phyloP scores from a whole-genome alignment of 2,329 filamentous ascomycete species.

The Diaporthe nobilis region DNA sequence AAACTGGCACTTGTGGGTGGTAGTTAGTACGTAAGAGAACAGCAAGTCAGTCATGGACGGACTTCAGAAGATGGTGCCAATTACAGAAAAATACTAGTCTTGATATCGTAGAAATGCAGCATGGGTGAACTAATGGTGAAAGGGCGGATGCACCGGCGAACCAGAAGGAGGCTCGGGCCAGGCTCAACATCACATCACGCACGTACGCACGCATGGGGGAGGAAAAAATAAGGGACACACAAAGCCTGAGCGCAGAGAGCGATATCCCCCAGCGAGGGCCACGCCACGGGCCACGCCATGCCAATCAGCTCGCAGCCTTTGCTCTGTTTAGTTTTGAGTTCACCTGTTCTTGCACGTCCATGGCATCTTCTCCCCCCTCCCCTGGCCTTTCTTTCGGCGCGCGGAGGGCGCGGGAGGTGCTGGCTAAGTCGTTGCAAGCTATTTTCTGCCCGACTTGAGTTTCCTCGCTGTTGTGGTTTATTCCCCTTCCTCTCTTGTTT shows the following conservation, averaged over 20 bases:
- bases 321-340: neutral
- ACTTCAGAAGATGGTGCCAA: neutral
- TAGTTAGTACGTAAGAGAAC: neutral
- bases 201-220: neutral
- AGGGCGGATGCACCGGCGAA: conserved; percentile 7
- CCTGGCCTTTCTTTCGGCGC: neutral
- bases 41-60: neutral
- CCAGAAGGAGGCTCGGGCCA: neutral
- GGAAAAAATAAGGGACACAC: neutral
- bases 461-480: neutral
- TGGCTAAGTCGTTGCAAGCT: neutral
- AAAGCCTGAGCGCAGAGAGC: conserved; percentile 19
- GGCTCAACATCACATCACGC: conserved; percentile 4
- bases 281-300: neutral
- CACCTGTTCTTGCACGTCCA: neutral
- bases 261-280: conserved; percentile 13
- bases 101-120: neutral
- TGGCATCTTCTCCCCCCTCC: too few species aligned
- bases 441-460: neutral
- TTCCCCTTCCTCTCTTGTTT: conserved; percentile 4
- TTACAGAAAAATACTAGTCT: neutral
- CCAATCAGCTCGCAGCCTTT: conserved; percentile 11
- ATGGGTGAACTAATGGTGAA: neutral
- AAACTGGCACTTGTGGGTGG: neutral
- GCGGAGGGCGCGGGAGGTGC: neutral